Conservation (phyloP, 208 protist genomes). For the Angomonas deanei region DNA sequence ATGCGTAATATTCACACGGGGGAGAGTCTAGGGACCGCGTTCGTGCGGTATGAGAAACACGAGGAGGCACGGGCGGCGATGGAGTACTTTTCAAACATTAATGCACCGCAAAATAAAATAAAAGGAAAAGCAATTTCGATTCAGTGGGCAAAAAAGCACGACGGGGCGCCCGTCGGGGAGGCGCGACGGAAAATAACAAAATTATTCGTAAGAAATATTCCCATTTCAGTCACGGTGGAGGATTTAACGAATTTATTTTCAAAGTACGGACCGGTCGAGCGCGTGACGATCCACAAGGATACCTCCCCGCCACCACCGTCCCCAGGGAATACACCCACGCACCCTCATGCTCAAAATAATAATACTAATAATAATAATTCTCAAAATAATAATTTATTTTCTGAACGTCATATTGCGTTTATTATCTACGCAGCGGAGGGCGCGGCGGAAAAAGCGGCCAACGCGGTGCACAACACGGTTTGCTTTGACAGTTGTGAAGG, state of each 20-base stretch:
- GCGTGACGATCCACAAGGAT: slow-evolving; percentile 67
- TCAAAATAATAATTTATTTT: not conserved
- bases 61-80: slow-evolving; percentile 47
- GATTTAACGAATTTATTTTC: slow-evolving; percentile 35
- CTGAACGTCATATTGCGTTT: slow-evolving; percentile 76
- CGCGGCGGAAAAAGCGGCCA: slow-evolving; percentile 45
- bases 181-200: slow-evolving; percentile 69
- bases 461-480: slow-evolving; percentile 46
- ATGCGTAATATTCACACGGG: slow-evolving; percentile 78
- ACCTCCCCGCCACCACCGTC: slow-evolving; percentile 38
- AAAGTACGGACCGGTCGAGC: slow-evolving; percentile 34
- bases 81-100: slow-evolving; percentile 19
- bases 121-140: slow-evolving; percentile 29
- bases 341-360: not conserved
- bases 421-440: slow-evolving; percentile 53
- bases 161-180: slow-evolving; percentile 49
- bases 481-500: slow-evolving; percentile 38
- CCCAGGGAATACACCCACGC: not conserved
- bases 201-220: slow-evolving; percentile 83
- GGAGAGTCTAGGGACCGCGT: slow-evolving; percentile 60
- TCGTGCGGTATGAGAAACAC: slow-evolving; percentile 63
- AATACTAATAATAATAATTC: not conserved
- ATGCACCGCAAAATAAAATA: slow-evolving; percentile 1
- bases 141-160: slow-evolving; percentile 77
- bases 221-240: slow-evolving; percentile 28